Conservation (phyloP, 2,329 filamentous ascomycete species). For the Purpureocillium lavendulum region DNA sequence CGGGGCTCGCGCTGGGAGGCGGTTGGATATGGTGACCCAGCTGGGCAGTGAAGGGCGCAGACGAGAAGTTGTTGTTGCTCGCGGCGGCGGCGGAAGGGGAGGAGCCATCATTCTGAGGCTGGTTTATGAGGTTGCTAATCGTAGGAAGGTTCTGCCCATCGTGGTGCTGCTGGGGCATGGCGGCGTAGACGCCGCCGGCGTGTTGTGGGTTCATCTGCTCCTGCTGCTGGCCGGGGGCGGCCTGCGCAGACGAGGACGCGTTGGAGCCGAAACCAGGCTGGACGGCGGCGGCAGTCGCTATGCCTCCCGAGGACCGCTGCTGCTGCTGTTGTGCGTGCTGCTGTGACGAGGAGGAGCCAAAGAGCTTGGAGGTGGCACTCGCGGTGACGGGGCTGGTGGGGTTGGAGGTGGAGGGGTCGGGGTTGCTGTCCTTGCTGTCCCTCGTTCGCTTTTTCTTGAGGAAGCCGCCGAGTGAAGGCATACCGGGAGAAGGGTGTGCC, state of each 20-base stretch:
- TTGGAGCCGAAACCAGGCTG: slow-evolving; percentile 7
- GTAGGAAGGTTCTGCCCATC: slow-evolving; percentile 65
- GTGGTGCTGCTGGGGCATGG: slow-evolving; percentile 21
- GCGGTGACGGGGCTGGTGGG: slow-evolving; percentile 56
- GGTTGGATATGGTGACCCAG: slow-evolving; percentile 15
- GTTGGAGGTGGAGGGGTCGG: slow-evolving; percentile 60
- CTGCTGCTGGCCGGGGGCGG: too few relatives aligned
- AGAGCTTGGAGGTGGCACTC: slow-evolving; percentile 40
- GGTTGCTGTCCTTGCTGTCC: slow-evolving; percentile 54
- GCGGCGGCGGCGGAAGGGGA: slow-evolving; percentile 12
- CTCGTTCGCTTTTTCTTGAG: slow-evolving; percentile 99
- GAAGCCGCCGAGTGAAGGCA: slow-evolving; percentile 93
- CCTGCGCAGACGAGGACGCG: slow-evolving; percentile 8
- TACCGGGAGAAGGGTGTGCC: slow-evolving; percentile 30
- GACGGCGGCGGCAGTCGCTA: slow-evolving; percentile 5
- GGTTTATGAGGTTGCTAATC: slow-evolving; percentile 77
- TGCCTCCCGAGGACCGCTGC: neutral
- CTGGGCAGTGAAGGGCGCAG: slow-evolving; percentile 16
- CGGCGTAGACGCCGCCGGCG: slow-evolving; percentile 1
- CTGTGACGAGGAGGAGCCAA: slow-evolving; percentile 28
- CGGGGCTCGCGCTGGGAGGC: slow-evolving; percentile 26
- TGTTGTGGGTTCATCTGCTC: slow-evolving; percentile 10
- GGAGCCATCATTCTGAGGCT: slow-evolving; percentile 32
- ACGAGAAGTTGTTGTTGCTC: slow-evolving; percentile 12
- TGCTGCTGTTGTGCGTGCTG: slow-evolving; percentile 12